Percentiles rank a stretch among this genome's conserved stretches.
Evolutionary conservation across 257 asterid species (phyloP).

Genomic region (Solanum virginianum): DNA sequence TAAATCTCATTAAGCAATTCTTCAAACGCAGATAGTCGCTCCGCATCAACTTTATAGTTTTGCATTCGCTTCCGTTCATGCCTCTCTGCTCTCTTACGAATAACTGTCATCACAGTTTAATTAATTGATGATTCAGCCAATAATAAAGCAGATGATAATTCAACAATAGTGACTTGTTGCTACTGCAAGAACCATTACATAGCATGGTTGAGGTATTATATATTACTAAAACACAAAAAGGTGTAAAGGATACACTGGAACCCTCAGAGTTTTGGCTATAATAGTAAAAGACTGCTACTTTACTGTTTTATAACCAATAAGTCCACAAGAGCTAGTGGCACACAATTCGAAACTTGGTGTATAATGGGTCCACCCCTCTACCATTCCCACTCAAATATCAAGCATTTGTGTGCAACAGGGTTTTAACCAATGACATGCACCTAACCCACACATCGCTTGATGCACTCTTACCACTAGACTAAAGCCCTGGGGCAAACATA

Average conservation of each 20-base stretch:
- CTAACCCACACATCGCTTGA: neutral
- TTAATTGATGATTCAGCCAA: neutral
- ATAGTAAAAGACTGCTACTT: neutral
- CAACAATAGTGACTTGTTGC: neutral
- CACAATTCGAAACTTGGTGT: neutral
- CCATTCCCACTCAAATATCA: neutral
- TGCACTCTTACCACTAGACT: neutral
- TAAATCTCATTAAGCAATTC: slow-evolving; percentile 50
- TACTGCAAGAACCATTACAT: neutral
- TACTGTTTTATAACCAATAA: neutral
- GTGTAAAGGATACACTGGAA: neutral
- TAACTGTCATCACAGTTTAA: slow-evolving; percentile 28
- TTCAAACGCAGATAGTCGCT: slow-evolving; percentile 29
- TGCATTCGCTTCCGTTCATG: slow-evolving; percentile 47
- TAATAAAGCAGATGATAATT: neutral
- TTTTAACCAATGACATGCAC: neutral
- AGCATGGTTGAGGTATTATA: neutral
- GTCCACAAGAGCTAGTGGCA: neutral
- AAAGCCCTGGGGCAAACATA: neutral
- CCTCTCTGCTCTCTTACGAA: slow-evolving; percentile 57
- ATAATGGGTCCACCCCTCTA: neutral
- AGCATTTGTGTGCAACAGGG: neutral
- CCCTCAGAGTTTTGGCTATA: neutral
- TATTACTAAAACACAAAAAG: neutral
- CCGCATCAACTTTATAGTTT: slow-evolving; percentile 25